Base-by-base conservation (phyloP, 805 yeast genomes). In the Priceomyces medius region DNA sequence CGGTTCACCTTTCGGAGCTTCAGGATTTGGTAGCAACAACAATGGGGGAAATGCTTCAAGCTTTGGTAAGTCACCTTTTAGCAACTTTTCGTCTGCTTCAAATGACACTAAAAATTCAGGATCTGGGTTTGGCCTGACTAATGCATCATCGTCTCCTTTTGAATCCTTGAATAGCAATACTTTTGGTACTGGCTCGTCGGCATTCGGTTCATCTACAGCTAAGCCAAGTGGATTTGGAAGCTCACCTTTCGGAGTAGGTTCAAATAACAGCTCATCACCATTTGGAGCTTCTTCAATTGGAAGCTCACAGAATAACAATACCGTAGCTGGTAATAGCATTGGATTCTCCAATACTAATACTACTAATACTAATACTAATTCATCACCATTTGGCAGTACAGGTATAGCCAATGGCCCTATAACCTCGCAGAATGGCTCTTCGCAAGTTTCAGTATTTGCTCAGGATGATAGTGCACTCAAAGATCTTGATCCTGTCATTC, bases 401-500 rank as follows among this genome's bases (percentile, higher is more conserved):
- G 13, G 35, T 18, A 3, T 23, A 21, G 17, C 19, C 9, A 31
- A 24, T 28, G 13, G 14, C 2, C 27, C 35, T 24, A 33, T 18
- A 20, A 1, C 16, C 14, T 23, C 35, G 5, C 28, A 39, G 26
- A 40, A 28, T 4, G 14, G 23, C 6, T 5, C 42, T 13, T 17
- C 31, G 3, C 38, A 13, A 9, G 5, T 12, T n/a, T 26, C n/a
- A 5, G 10, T 14, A 26, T 12, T 8, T 26, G n/a, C 9, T 31
- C 58, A 56, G 3, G 62, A 56, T 18, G 54, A 54, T 7, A 47
- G 58, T 0, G 51, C 50, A 2, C 51, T 61, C 3, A 66, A 62
- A 0, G 77, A 74, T 3, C 49, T 81, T 3, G 63, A 75, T 36
- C 74, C 72, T 3, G 63, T 53, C 2, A 68, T 80, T 0, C 36